Conservation (phyloP, 169 alveolate genomes). For the Cyclospora cayetanensis region DNA sequence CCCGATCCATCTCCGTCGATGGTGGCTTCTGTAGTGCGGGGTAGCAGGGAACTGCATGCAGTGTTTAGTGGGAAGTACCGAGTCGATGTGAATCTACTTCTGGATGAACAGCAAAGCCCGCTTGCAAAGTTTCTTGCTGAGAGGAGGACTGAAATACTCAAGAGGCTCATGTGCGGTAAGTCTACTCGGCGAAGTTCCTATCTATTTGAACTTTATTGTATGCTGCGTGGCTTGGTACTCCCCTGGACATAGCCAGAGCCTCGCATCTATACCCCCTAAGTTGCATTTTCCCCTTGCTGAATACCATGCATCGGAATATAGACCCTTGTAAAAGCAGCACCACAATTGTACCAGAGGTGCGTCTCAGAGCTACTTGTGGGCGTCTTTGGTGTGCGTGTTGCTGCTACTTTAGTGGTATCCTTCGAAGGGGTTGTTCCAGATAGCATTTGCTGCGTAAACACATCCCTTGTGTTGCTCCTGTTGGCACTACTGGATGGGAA, state of each 20-base stretch:
- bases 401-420: conserved; percentile 27
- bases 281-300: too few relatives aligned
- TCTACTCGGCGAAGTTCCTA: too few relatives aligned
- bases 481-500: conserved; percentile 44
- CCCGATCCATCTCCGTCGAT: conserved; percentile 13
- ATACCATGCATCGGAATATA: too few relatives aligned
- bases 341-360: too few relatives aligned
- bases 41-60: conserved; percentile 40
- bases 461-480: conserved; percentile 36
- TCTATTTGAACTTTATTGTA: too few relatives aligned
- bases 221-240: too few relatives aligned
- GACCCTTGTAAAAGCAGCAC: too few relatives aligned
- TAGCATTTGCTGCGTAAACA: conserved; percentile 57
- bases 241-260: too few relatives aligned
- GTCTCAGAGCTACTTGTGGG: too few relatives aligned
- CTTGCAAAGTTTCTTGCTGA: background rate
- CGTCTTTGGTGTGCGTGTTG: background rate
- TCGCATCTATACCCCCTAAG: too few relatives aligned
- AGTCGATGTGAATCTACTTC: background rate
- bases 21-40: conserved; percentile 1
- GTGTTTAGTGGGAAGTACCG: conserved; percentile 21
- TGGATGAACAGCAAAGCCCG: background rate
- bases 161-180: conserved; percentile 57
- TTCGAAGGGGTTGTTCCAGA: conserved; percentile 40
- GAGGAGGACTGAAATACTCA: background rate